Evolutionary conservation across 2,329 filamentous ascomycete species (phyloP).

Genomic region (Beauveria sp.): DNA sequence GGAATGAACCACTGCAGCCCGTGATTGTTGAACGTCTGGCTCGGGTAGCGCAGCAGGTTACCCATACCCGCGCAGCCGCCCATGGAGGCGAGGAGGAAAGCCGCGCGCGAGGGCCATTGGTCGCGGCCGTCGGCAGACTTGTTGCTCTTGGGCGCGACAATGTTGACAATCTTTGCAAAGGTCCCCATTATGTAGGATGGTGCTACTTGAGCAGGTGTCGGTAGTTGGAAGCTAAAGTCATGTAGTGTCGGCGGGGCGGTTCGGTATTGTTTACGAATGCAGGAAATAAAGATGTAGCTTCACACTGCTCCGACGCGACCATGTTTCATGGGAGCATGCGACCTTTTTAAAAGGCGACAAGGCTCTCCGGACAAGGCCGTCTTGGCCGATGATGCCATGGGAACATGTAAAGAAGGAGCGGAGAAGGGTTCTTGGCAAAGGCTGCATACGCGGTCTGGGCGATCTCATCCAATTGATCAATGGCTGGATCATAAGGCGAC

Average conservation of each 20-base stretch:
- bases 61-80: slow-evolving; percentile 51
- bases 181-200: slow-evolving; percentile 1
- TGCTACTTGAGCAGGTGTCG: neutral
- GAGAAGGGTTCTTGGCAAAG: slow-evolving; percentile 5
- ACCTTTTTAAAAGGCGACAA: neutral
- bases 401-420: neutral
- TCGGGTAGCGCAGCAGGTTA: slow-evolving; percentile 50
- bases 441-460: neutral
- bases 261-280: neutral
- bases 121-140: slow-evolving; percentile 36
- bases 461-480: neutral
- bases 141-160: slow-evolving; percentile 28
- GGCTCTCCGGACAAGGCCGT: neutral
- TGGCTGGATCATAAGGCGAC: neutral
- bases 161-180: slow-evolving; percentile 24
- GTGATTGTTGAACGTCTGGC: slow-evolving; percentile 51
- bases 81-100: slow-evolving; percentile 51
- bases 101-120: slow-evolving; percentile 46
- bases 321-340: neutral
- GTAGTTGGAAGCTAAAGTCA: neutral
- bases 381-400: slow-evolving; percentile 5
- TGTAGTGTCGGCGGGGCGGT: neutral
- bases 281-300: neutral
- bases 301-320: neutral
- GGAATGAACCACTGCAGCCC: slow-evolving; percentile 55